Percentiles rank a stretch among this genome's conserved stretches.
These are phyloP conservation scores for Takashimella tepidaria DNA, from an alignment of 1,284 basidiomycete species.

Conservation along the genomic window DNA sequence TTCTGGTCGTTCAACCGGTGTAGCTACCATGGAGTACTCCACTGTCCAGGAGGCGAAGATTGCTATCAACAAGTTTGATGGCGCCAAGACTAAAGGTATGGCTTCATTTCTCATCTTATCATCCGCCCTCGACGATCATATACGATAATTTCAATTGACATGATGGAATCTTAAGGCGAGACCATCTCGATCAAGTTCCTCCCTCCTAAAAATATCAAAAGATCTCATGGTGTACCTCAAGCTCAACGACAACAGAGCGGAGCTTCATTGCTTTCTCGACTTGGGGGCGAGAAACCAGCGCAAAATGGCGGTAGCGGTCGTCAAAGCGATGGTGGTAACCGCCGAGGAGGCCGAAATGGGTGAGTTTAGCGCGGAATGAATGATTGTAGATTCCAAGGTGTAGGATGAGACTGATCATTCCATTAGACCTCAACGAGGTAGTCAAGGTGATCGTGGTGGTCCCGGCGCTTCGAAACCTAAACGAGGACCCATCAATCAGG, in stretches of 20 bases:
- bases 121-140: not conserved
- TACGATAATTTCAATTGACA: not conserved
- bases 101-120: not conserved
- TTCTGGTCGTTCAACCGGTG: constrained; percentile 85
- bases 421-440: not conserved
- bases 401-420: not conserved
- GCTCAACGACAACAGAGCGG: not conserved
- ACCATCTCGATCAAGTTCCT: constrained; percentile 67
- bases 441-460: not conserved
- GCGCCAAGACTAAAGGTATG: constrained; percentile 82
- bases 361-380: no score
- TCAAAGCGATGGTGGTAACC: constrained; percentile 4
- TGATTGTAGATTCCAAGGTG: no score
- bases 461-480: constrained; percentile 49
- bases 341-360: constrained; percentile 26
- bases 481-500: constrained; percentile 60
- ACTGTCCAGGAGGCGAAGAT: constrained; percentile 69
- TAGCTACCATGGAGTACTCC: constrained; percentile 77
- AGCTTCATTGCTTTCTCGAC: not conserved
- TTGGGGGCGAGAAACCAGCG: not conserved
- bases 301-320: constrained; percentile 1
- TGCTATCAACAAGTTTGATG: constrained; percentile 82
- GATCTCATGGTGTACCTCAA: constrained; percentile 6
- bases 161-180: constrained; percentile 58
- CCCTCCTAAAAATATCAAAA: constrained; percentile 14